Evolutionary conservation across 371 early-diverging fungal genomes (phyloP).

Genomic region (Synchytrium microbalum): DNA sequence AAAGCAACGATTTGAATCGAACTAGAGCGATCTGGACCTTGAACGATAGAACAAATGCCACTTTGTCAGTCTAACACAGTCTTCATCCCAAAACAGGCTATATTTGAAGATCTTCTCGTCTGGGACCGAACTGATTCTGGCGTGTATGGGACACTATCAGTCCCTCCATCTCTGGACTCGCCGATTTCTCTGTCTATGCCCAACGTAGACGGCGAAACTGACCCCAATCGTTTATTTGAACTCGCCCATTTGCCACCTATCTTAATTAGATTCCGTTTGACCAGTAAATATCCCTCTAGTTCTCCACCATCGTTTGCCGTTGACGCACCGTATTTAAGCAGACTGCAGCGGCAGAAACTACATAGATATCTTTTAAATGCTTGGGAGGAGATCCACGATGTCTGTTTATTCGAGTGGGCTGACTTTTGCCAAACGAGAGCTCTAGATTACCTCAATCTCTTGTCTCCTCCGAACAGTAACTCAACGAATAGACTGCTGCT

Average conservation of each 20-base stretch:
- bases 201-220: no score
- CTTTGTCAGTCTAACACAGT: no score
- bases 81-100: conserved; percentile 16
- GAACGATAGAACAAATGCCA: no score
- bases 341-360: neutral
- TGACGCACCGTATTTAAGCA: conserved; percentile 21
- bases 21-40: no score
- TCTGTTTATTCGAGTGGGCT: conserved; percentile 17
- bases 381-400: conserved; percentile 19
- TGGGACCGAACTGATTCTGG: conserved; percentile 4
- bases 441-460: conserved; percentile 4
- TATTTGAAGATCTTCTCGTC: conserved; percentile 14
- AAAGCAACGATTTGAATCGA: no score
- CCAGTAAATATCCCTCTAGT: conserved; percentile 23
- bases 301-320: conserved; percentile 15
- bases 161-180: conserved; percentile 1
- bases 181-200: no score
- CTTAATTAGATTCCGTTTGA: conserved; percentile 22
- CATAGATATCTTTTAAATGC: conserved; percentile 3
- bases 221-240: no score
- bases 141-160: neutral
- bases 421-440: conserved; percentile 14
- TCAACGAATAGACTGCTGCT: neutral
- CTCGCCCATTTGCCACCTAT: conserved; percentile 37
- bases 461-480: neutral